Evolutionary conservation across 306 rosid species (phyloP), one percentile per base, ranked within the genome.

Genomic region (Nissolia schottii): DNA sequence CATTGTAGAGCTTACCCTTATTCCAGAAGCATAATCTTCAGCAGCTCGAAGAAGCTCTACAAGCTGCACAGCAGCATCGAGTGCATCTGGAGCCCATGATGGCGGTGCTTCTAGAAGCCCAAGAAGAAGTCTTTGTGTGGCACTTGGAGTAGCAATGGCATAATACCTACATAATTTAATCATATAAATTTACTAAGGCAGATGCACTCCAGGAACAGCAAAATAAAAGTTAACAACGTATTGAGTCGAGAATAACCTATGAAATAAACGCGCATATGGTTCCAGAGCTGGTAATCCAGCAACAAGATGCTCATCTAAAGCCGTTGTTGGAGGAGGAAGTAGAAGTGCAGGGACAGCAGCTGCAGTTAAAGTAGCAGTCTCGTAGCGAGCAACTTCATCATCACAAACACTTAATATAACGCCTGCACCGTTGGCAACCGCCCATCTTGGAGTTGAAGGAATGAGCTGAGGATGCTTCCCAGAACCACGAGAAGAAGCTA

Each of bases 71-170:
- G 96, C 91, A 27, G 97, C 97, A 85, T 91, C 97, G 41, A 91
- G 97, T 61, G 97, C 97, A 85, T 91, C 97, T 1, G 97, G 97
- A 75, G 97, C 97, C 97, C 97, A 91, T 28, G 97, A 91, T 18
- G 97, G 97, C 0, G 97, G 97, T 55, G 97, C 97, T 85, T 91
- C 97, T 76, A 91, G 79, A 79, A 91, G 92, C 59, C 97, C 97
- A 65, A 89, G 88, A 79, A 91, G 96, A 61, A 91, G 97, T 78
- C 97, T 87, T 76, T 91, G 97, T n/a, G 97, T 91, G 64, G 97
- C 96, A 87, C 97, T 89, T 55, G 97, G 97, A 76, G 97, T 91
- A 19, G 97, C 97, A 87, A 91, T 87, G 75, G 97, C 96, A 79
- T 91, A 91, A 82, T 91, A 91, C 79, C 97, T 91, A 61, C 58